Conservation (phyloP, 75 land plant species). For the Gnetum montanum region DNA sequence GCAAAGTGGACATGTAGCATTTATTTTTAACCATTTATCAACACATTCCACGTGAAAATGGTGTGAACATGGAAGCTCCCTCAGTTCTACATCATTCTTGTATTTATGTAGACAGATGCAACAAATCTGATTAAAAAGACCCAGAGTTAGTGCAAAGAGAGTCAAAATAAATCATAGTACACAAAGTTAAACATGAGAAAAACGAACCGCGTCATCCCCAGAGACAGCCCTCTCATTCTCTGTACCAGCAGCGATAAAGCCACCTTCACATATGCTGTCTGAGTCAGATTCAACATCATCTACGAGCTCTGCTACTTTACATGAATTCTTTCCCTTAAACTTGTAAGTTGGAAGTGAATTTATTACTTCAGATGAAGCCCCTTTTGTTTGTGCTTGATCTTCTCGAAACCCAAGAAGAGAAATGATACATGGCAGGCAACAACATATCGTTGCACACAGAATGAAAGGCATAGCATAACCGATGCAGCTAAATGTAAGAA, state of each 20-base stretch:
- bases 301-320: conserved; percentile 8
- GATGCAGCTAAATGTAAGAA: conserved; percentile 89
- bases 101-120: conserved; percentile 82
- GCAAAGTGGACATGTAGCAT: conserved; percentile 83
- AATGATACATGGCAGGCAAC: conserved; percentile 94
- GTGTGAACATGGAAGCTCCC: conserved; percentile 76
- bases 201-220: conserved; percentile 78
- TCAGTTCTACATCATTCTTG: conserved; percentile 47
- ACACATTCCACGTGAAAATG: conserved; percentile 79
- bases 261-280: conserved; percentile 41
- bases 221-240: conserved; percentile 66
- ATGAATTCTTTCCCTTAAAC: conserved; percentile 46
- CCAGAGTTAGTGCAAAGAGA: too few relatives aligned
- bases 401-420: conserved; percentile 71
- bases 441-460: conserved; percentile 81
- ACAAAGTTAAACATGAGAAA: background rate
- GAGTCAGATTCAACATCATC: conserved; percentile 35
- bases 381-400: conserved; percentile 57
- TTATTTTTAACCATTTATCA: conserved; percentile 86
- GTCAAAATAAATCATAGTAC: conserved; percentile 1
- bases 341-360: conserved; percentile 73
- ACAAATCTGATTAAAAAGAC: conserved; percentile 46
- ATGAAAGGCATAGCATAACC: conserved; percentile 98
- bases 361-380: conserved; percentile 68
- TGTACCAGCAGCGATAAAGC: conserved; percentile 65